A percentile compares a stretch with the other conserved stretches of the same genome.
Conservation (phyloP, 352 stramenopile species). For the Phytophthora constricta region DNA sequence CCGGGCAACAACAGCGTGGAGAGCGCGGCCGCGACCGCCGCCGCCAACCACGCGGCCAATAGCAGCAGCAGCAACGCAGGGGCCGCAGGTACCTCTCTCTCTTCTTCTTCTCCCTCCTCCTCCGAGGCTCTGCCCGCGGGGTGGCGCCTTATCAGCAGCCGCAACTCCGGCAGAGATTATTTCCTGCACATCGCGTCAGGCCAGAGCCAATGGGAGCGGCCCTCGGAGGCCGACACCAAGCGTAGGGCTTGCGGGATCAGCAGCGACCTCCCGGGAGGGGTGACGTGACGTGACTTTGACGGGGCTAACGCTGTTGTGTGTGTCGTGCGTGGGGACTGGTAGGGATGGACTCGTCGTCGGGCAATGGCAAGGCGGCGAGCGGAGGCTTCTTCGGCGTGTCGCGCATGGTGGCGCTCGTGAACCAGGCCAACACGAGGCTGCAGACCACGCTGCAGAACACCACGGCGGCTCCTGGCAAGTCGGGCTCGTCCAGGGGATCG, state of each 20-base stretch:
- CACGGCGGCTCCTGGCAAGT: slow-evolving; percentile 28
- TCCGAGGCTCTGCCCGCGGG: slow-evolving; percentile 55
- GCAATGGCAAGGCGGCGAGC: slow-evolving; percentile 41
- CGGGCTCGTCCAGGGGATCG: slow-evolving; percentile 48
- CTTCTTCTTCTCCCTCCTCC: slow-evolving; percentile 8
- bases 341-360: slow-evolving; percentile 41
- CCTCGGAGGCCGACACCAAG: slow-evolving; percentile 71
- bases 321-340: no score
- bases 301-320: no score
- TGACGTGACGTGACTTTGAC: no score
- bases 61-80: slow-evolving; percentile 17
- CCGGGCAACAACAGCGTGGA: slow-evolving; percentile 52
- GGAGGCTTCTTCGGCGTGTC: slow-evolving; percentile 77
- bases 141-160: slow-evolving; percentile 76
- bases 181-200: slow-evolving; percentile 76
- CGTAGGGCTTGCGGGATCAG: slow-evolving; percentile 32
- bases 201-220: slow-evolving; percentile 72
- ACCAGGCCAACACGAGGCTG: slow-evolving; percentile 72
- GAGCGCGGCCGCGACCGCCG: slow-evolving; percentile 42
- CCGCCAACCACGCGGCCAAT: slow-evolving; percentile 44
- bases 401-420: slow-evolving; percentile 72
- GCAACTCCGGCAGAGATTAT: slow-evolving; percentile 71
- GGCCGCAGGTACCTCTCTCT: slow-evolving; percentile 34
- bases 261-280: not conserved
- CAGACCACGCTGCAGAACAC: slow-evolving; percentile 76